Percentiles rank a stretch among this genome's conserved stretches.
Conservation (phyloP, 768 basidiomycete genomes). For the Phylloporus sp. region DNA sequence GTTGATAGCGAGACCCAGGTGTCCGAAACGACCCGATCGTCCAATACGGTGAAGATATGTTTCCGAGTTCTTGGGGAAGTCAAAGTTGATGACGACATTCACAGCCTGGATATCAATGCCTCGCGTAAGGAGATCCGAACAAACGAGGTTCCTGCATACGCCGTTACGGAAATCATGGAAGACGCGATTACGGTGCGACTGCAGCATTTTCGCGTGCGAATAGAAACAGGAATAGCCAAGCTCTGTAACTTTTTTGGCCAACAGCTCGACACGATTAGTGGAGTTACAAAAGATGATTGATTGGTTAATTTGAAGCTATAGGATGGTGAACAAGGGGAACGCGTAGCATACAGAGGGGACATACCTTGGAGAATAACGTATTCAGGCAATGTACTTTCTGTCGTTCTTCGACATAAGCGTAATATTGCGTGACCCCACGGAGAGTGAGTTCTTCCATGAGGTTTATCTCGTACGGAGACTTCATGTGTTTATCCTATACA, state of each 20-base stretch:
- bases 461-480: constrained; percentile 93
- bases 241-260: constrained; percentile 99
- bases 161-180: constrained; percentile 99
- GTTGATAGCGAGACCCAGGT: constrained; percentile 95
- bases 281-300: constrained; percentile 99
- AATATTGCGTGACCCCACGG: constrained; percentile 98
- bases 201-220: constrained; percentile 99
- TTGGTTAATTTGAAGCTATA: constrained; percentile 98
- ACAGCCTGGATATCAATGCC: constrained; percentile 99
- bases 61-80: constrained; percentile 98
- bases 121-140: constrained; percentile 94
- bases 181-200: constrained; percentile 97
- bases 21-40: constrained; percentile 95
- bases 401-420: constrained; percentile 97
- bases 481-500: constrained; percentile 91
- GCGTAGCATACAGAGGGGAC: background rate
- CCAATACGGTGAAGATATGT: constrained; percentile 99
- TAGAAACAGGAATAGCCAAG: constrained; percentile 99
- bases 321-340: constrained; percentile 5
- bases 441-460: constrained; percentile 99
- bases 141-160: constrained; percentile 97
- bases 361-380: constrained; percentile 96
- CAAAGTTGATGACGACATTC: constrained; percentile 99
- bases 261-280: constrained; percentile 97
- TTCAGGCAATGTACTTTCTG: constrained; percentile 99